Evolutionary conservation across 139 green algal genomes (phyloP), one percentile per base, ranked within the genome.

Genomic region (Pycnococcus provasolii): DNA sequence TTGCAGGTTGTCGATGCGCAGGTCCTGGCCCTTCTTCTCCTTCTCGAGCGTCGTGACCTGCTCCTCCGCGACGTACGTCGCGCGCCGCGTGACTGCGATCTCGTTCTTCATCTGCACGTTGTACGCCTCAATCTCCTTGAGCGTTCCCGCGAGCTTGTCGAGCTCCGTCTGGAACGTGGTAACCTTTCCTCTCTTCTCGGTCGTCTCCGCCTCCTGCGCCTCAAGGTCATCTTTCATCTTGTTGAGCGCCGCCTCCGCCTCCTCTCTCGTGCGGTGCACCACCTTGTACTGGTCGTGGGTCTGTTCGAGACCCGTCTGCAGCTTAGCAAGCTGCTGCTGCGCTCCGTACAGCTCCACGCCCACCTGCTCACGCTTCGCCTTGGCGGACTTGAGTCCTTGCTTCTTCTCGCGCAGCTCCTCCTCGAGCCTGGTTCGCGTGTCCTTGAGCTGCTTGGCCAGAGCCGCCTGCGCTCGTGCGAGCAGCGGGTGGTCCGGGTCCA

Each of bases 321-420:
- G 80, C 62, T 83, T 81, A 7, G 87, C 88, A 40, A 95, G 78
- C 52, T 88, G 84, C 75, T 95, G 87, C 80, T 96, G 90, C 53
- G 88, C 91, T 40, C 85, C 86, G 71, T 95, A 95, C 8, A 96
- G 83, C 82, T 92, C 85, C 53, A 95, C 87, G 42, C 90, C 90
- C 43, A 93, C 73, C 5, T 79, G 80, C 67, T 95, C 85, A 0
- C 89, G 77, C 58, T 83, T 66, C 26, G 75, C 51, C 73, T 90
- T 78, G 13, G 76, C 78, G 41, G 80, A 66, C 78, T 85, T 80
- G 11, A 94, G 67, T 15, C 47, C 58, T 9, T 47, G 37, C 11
- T 8, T 37, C 42, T 50, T 64, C 42, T 64, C 58, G 6, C 7
- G 5, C 4, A 64, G 37, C 58, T 48, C 3, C 42, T 64, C 58